Base-by-base conservation (phyloP, 768 basidiomycete genomes). In the Rhizopogon sp. region DNA sequence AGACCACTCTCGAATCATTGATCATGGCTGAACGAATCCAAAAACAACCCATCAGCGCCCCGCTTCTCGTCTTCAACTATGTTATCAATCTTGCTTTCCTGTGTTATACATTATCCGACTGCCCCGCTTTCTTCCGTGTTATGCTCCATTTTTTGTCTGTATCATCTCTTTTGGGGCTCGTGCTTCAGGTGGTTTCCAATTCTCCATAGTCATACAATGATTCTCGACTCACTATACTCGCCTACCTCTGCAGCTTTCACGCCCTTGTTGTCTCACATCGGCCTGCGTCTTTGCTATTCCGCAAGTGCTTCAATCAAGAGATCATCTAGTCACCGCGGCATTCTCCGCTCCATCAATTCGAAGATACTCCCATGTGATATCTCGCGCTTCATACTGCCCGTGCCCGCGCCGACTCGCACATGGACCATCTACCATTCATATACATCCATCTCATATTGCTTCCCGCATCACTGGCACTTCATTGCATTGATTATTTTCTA, bases 41-140 rank as follows among this genome's bases (percentile, higher is more conserved):
- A 35, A 35, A n/a, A n/a, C 5, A 33, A 52, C n/a, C n/a, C 58
- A 59, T 59, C 55, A 52, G 58, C 51, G 50, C 37, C 35, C 29
- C 44, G 52, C 25, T 22, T 14, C 42, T 50, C 39, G 42, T 45
- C 17, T 45, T 54, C 42, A 53, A 31, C 31, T 39, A 41, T 41
- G 58, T 50, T 57, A 39, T 57, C 29, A 43, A 41, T 31, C 22
- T 50, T 13, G 43, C 39, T 47, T 44, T 51, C 42, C 3, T 22
- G 29, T 39, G 43, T 22, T 49, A 37, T 49, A 37, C 20, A 49
- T 49, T 47, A n/a, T 58, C 46, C 28, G 40, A 22, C 37, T 13
- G 6, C 50, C 11, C 55, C 42, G 57, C 52, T 42, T 25, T 58
- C 17, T 45, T 43, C 44, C n/a, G 37, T 45, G 51, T 56, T 54